These are phyloP conservation scores for Tricholoma hemisulphureum DNA, from an alignment of 768 basidiomycete genomes.

Conservation along the genomic window DNA sequence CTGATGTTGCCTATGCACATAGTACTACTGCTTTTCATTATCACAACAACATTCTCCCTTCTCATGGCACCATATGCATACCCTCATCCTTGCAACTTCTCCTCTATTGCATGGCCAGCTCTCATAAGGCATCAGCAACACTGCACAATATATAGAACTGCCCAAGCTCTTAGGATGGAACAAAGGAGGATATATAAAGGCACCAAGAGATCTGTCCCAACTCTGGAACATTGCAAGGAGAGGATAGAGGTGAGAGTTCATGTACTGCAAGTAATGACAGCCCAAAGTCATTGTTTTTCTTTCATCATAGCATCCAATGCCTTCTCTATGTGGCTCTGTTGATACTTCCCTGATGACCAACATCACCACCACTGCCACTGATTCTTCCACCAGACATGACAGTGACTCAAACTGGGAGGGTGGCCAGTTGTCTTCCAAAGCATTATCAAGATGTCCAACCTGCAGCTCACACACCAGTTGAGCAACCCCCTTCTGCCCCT, in stretches of 20 bases:
- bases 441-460: background rate
- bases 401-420: too few species aligned
- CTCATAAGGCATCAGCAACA: background rate
- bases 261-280: background rate
- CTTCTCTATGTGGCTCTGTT: too few species aligned
- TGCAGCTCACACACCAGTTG: background rate
- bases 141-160: background rate
- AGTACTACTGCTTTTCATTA: too few species aligned
- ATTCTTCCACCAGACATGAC: too few species aligned
- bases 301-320: background rate
- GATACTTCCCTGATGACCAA: too few species aligned
- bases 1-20: too few species aligned
- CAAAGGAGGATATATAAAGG: background rate
- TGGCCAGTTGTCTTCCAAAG: background rate
- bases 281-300: background rate
- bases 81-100: background rate
- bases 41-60: background rate
- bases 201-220: background rate
- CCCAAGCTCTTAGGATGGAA: background rate
- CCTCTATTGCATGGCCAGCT: background rate
- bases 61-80: background rate
- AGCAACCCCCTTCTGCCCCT: background rate
- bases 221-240: background rate
- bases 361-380: too few species aligned
- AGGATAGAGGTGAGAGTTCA: background rate